These are phyloP conservation scores for Aspergillus baeticus DNA, from an alignment of 495 filamentous ascomycete species.

Conservation along the genomic window DNA sequence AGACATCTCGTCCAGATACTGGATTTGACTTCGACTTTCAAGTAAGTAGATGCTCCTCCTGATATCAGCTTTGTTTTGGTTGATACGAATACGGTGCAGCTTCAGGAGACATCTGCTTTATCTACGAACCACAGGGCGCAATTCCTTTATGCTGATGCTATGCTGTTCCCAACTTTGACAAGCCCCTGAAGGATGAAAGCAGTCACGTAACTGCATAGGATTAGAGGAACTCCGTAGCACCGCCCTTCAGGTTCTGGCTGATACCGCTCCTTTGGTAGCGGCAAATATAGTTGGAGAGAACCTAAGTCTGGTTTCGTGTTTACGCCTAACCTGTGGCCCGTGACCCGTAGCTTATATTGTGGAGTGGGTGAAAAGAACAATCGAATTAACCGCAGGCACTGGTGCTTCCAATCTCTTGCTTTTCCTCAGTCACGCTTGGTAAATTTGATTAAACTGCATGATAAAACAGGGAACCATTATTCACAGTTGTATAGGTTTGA, in stretches of 20 bases:
- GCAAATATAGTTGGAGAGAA: no score
- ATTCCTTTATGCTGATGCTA: not conserved
- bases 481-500: no score
- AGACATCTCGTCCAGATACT: not conserved
- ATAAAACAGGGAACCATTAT: no score
- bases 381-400: no score
- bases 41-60: not conserved
- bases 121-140: not conserved
- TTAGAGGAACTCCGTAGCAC: not conserved
- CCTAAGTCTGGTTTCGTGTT: no score
- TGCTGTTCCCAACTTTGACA: not conserved
- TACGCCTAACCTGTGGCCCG: no score
- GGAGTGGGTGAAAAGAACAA: no score
- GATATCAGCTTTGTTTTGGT: not conserved
- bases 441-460: no score
- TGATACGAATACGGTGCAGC: not conserved
- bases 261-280: no score
- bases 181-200: not conserved
- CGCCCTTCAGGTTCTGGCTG: not conserved
- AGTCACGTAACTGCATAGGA: not conserved
- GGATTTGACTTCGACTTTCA: not conserved
- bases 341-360: no score
- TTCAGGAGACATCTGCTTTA: not conserved
- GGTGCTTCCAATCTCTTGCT: no score
- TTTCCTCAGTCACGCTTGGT: no score